A percentile compares a stretch with the other conserved stretches of the same genome.
These are phyloP conservation scores for Yamagishiella unicocca DNA, from an alignment of 139 green algal species.

Conservation along the genomic window DNA sequence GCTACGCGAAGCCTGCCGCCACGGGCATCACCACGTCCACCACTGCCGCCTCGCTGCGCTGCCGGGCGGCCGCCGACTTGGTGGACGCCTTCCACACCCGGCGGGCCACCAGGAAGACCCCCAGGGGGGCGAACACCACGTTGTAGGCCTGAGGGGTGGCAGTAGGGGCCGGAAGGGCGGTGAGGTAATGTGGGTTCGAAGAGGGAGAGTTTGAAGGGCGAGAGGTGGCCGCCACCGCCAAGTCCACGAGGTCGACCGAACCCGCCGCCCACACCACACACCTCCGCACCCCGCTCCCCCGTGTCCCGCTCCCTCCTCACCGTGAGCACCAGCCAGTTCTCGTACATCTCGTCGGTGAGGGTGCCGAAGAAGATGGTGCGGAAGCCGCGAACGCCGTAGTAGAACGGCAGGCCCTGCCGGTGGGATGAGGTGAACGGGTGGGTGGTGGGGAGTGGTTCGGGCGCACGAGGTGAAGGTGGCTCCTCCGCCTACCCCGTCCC, in stretches of 20 bases:
- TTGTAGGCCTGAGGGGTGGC: conserved; percentile 22
- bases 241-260: neutral
- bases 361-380: conserved; percentile 49
- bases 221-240: neutral
- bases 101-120: neutral
- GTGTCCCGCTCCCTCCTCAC: neutral
- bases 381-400: conserved; percentile 46
- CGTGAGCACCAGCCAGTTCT: conserved; percentile 42
- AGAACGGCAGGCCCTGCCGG: conserved; percentile 43
- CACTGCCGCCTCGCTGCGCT: neutral
- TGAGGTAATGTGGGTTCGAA: neutral
- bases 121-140: conserved; percentile 16
- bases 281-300: neutral
- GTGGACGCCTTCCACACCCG: neutral
- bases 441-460: neutral
- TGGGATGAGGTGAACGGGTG: neutral
- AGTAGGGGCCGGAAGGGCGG: neutral
- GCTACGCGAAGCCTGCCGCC: neutral
- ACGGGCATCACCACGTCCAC: neutral
- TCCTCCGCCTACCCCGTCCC: too few species aligned
- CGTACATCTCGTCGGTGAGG: neutral
- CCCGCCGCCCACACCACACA: neutral
- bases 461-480: too few species aligned
- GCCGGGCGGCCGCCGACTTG: neutral
- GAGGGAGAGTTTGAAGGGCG: neutral